Conservation (phyloP, 192 early-diverging fungal genomes). For the Irineochytrium annulatum region DNA sequence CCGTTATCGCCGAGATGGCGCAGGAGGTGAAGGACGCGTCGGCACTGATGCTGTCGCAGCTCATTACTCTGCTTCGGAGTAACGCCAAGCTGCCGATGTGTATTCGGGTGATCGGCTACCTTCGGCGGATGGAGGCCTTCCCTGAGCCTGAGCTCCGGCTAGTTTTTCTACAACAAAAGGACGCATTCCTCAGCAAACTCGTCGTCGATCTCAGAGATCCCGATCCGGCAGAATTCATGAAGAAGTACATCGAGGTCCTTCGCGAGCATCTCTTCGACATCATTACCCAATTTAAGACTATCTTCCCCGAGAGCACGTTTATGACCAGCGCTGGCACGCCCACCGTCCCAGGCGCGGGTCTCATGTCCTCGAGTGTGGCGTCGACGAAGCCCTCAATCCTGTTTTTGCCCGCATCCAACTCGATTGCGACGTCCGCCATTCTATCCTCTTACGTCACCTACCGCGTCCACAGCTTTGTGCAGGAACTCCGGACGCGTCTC, state of each 20-base stretch:
- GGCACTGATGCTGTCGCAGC: slow-evolving; percentile 61
- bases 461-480: slow-evolving; percentile 39
- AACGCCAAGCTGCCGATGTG: slow-evolving; percentile 72
- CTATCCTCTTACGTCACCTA: slow-evolving; percentile 64
- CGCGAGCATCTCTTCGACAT: slow-evolving; percentile 80
- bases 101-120: slow-evolving; percentile 72
- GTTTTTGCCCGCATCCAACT: slow-evolving; percentile 1
- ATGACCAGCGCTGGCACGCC: not conserved
- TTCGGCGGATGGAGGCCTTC: slow-evolving; percentile 68
- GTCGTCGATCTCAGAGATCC: slow-evolving; percentile 47
- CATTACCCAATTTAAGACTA: slow-evolving; percentile 72
- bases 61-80: slow-evolving; percentile 61
- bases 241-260: slow-evolving; percentile 66
- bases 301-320: slow-evolving; percentile 49
- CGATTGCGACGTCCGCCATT: slow-evolving; percentile 43
- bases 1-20: slow-evolving; percentile 56
- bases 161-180: slow-evolving; percentile 68
- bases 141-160: slow-evolving; percentile 68
- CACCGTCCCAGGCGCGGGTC: not conserved
- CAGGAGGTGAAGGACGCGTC: slow-evolving; percentile 51
- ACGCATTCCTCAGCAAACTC: slow-evolving; percentile 53
- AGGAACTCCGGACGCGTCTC: slow-evolving; percentile 40
- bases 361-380: not conserved
- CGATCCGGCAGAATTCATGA: slow-evolving; percentile 57
- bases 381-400: slow-evolving; percentile 15